phyloP scores from a whole-genome alignment of 306 rosid species.

The Lotus japonicus region DNA sequence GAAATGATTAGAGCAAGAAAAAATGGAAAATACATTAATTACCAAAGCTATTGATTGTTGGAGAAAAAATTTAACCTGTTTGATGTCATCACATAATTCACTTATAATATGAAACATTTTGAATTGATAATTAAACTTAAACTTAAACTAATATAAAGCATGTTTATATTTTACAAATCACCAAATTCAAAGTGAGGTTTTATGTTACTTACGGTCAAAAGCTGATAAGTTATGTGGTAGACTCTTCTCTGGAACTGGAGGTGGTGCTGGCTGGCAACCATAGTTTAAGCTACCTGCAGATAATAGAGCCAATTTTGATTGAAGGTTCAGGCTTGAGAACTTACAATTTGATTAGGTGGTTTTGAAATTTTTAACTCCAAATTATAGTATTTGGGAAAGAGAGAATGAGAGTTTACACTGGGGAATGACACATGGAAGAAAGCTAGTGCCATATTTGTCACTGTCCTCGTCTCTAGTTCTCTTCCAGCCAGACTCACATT shows the following conservation, averaged over 20 bases:
- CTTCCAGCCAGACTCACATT: conserved; percentile 64
- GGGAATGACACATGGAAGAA: conserved; percentile 92
- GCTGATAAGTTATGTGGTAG: conserved; percentile 45
- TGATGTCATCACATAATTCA: no score
- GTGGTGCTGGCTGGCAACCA: conserved; percentile 72
- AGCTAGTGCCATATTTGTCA: conserved; percentile 33
- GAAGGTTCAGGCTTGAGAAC: background rate
- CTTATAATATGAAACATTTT: no score
- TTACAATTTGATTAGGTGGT: no score
- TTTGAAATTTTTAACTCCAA: background rate
- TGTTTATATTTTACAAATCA: background rate
- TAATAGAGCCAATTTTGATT: background rate
- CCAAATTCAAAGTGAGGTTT: background rate
- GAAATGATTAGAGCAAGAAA: no score
- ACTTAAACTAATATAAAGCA: background rate
- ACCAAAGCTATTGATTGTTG: no score
- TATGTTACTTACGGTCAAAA: conserved; percentile 52
- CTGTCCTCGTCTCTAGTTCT: conserved; percentile 34
- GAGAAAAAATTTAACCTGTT: no score
- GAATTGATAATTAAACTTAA: no score
- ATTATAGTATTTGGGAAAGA: background rate
- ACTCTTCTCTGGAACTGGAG: conserved; percentile 44
- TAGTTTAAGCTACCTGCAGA: conserved; percentile 58
- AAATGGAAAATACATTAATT: no score
- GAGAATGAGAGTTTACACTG: conserved; percentile 34